Base-by-base conservation (phyloP, 441 rosid genomes). In the Syzygium malaccense region DNA sequence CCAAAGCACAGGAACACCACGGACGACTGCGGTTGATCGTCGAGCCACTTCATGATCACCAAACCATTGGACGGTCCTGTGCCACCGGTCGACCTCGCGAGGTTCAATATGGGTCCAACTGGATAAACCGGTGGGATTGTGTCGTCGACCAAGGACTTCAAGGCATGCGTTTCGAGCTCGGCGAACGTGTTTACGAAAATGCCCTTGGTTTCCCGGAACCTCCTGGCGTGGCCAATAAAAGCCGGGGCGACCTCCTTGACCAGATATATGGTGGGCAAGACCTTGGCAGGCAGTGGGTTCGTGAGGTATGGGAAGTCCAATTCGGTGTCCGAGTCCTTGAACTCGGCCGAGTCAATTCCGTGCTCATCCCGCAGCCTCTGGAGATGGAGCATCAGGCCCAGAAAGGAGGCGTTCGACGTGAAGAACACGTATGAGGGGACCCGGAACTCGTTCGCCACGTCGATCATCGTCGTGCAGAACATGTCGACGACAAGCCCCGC, bases 1-100 rank as follows among this genome's bases (percentile, higher is more conserved):
- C 98, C 97, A 58, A 95, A 96, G 78, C 97, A 95, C 55, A 96
- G 89, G 89, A 95, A 96, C 86, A 94, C 92, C 3, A 95, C 97
- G 7, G 97, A 94, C n/a, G 79, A 79, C 0, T 85, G 85, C 6
- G 96, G 94, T 60, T 95, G 97, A 85, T 88, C 87, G 66, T 93
- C 94, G 7, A 96, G 92, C 97, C 98, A 96, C 20, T 55, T 68
- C 85, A 90, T 60, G 84, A 92, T 68, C 8, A 90, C 93, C 78
- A 54, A 37, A 55, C 68, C 53, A 19, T 30, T 25, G 12, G 89
- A 15, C 14, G 19, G 53, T 60, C 54, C 66, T 2, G 57, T 30
- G 48, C 89, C 6, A 19, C 88, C 18, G 55, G 55, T 32, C 8
- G 28, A 60, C 55, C 2, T 41, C 28, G 55, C 20, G 3, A 92